Evolutionary conservation across 306 rosid genomes (phyloP), one percentile per base, ranked within the genome.

Genomic region (Macrotyloma uniflorum): DNA sequence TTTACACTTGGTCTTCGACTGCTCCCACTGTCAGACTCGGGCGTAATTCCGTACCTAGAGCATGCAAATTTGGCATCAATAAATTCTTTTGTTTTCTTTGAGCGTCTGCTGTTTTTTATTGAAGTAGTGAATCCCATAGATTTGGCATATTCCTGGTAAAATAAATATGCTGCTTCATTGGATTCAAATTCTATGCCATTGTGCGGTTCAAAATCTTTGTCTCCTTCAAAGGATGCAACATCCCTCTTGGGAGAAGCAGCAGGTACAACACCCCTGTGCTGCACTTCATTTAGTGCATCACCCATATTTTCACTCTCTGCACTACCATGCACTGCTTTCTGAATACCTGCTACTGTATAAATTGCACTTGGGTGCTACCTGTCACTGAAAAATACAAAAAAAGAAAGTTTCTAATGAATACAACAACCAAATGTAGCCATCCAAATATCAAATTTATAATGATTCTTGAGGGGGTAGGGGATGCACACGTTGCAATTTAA

Each of bases 121-220:
- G 98, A 93, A 55, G 97, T 93, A 33, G 98, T 93, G 88, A 93
- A 93, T 26, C 98, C 98, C 98, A 93, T 93, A 49, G 98, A 93
- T 82, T 93, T 93, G 64, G 97, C 97, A 88, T 91, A 93, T 72
- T 93, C 95, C 81, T 93, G 97, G 72, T 90, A 91, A 85, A 93
- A 91, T 51, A 91, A 74, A 77, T 93, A 93, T 2, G 97, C 98
- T 1, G 88, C 90, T 85, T 91, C 98, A 42, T 93, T 92, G 63
- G 98, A 88, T 58, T 88, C 91, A 69, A 93, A 93, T 65, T 91
- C 97, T 80, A 91, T 91, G 59, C 97, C 98, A 85, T 59, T 81
- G 78, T 82, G 87, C 3, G 92, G 98, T 85, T 93, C 97, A 77
- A 93, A 82, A 73, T 91, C 91, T 76, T 75, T 70, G 74, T 93